phyloP scores from a whole-genome alignment of 2,329 filamentous ascomycete species.

The Neophaeococcomyces aloes region DNA sequence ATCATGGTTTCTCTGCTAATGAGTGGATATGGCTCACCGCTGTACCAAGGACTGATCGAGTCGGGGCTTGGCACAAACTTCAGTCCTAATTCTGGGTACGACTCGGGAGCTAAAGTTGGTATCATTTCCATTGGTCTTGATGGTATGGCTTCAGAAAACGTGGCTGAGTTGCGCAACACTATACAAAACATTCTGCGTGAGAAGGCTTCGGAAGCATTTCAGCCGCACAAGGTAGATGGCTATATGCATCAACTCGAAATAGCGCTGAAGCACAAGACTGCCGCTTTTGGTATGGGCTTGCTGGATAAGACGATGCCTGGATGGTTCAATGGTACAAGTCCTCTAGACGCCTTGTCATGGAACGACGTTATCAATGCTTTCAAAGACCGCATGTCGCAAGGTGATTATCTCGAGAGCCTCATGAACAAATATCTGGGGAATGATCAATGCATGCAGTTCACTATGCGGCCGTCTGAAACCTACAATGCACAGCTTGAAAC shows the following conservation, averaged over 20 bases:
- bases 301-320: slow-evolving; percentile 79
- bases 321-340: slow-evolving; percentile 94
- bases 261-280: slow-evolving; percentile 90
- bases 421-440: slow-evolving; percentile 85
- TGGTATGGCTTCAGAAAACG: slow-evolving; percentile 73
- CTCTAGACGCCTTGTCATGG: slow-evolving; percentile 84
- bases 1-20: slow-evolving; percentile 75
- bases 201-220: slow-evolving; percentile 66
- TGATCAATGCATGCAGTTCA: slow-evolving; percentile 79
- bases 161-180: slow-evolving; percentile 63
- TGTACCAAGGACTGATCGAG: slow-evolving; percentile 83
- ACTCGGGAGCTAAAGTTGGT: slow-evolving; percentile 62
- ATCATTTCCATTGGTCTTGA: slow-evolving; percentile 87
- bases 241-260: slow-evolving; percentile 89
- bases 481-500: slow-evolving; percentile 63
- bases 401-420: slow-evolving; percentile 70
- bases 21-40: slow-evolving; percentile 88
- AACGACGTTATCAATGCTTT: slow-evolving; percentile 79
- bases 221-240: slow-evolving; percentile 81
- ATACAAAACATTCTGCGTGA: slow-evolving; percentile 63
- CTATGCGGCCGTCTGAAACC: slow-evolving; percentile 73
- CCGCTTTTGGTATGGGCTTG: slow-evolving; percentile 84
- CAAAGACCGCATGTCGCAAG: slow-evolving; percentile 58
- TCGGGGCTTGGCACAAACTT: slow-evolving; percentile 84
- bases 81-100: slow-evolving; percentile 88